Evolutionary conservation across 805 yeast species (phyloP), one percentile per base, ranked within the genome.

Genomic region (Yarrowia osloensis): DNA sequence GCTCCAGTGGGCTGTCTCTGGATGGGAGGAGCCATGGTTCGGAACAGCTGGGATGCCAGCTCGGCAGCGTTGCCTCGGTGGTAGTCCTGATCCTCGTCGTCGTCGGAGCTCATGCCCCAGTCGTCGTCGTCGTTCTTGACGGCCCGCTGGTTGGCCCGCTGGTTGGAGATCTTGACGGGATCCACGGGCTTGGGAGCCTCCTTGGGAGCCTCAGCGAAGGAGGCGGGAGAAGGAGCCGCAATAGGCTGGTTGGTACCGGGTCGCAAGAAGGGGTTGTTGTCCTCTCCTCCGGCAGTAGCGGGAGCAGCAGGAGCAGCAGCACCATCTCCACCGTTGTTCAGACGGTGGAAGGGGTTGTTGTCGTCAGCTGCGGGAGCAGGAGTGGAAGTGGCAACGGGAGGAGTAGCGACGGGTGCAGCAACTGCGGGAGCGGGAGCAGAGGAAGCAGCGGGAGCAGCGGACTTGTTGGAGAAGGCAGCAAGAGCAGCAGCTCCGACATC

Each of bases 41-140:
- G 79, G 67, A 80, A 80, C 68, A 80, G 70, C 68, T 79, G 68
- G 24, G 81, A 78, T 7, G 82, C 82, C 29, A 80, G 73, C 65
- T 78, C 78, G 3, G 80, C 76, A 11, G 83, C 78, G 33, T 80
- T 77, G 3, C 75, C 75, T n/a, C 75, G 73, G 13, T 77, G 77
- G 11, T 71, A 77, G 21, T 70, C 74, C 21, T 73, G 76, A n/a
- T 74, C 75, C 17, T 75, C 79, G 17, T 72, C 76, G 39, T 73
- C 73, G 13, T 75, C 73, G 6, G 69, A 71, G 31, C 67, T 37
- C 39, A 70, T 75, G 29, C 73, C 76, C 73, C 76, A 76, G 29
- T 74, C 77, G 67, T 76, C 78, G 29, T 76, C 76, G 31, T 72
- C 77, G 35, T 70, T 75, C 12, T 66, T 73, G 37, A 69, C 71